Conservation (phyloP, 768 basidiomycete genomes). For the Phanerochaete carnosa region DNA sequence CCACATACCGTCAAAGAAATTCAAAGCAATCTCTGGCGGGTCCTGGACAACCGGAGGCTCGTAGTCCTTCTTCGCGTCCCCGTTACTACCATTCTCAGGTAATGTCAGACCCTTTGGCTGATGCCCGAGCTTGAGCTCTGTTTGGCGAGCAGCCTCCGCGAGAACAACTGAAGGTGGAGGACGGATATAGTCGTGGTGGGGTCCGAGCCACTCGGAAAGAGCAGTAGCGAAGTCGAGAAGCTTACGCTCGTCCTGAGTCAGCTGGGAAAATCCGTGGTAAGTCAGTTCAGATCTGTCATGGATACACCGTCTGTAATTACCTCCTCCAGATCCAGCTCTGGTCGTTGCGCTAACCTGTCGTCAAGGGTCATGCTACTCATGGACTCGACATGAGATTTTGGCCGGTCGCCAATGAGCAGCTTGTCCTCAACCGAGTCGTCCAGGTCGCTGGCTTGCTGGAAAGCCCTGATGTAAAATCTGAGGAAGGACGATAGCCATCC, state of each 20-base stretch:
- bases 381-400: constrained; percentile 48
- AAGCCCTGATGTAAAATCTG: constrained; percentile 72
- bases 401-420: constrained; percentile 75
- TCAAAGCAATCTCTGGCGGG: constrained; percentile 48
- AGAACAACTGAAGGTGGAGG: constrained; percentile 68
- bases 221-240: constrained; percentile 59
- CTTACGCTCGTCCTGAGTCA: constrained; percentile 60
- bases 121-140: constrained; percentile 66
- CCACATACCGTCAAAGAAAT: constrained; percentile 61
- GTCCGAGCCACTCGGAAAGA: constrained; percentile 73
- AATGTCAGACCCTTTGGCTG: constrained; percentile 61
- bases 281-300: constrained; percentile 5
- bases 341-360: constrained; percentile 53
- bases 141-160: constrained; percentile 72
- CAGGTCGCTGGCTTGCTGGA: constrained; percentile 77
- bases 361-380: constrained; percentile 47
- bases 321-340: constrained; percentile 52
- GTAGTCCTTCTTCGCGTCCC: constrained; percentile 63
- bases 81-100: constrained; percentile 41
- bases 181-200: constrained; percentile 70
- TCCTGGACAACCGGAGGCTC: constrained; percentile 65
- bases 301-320: constrained; percentile 31
- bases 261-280: constrained; percentile 33
- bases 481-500: constrained; percentile 74
- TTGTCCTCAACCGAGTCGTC: constrained; percentile 82